Evolutionary conservation across 208 protist genomes (phyloP).

Genomic region (Strigomonas oncopelti): DNA sequence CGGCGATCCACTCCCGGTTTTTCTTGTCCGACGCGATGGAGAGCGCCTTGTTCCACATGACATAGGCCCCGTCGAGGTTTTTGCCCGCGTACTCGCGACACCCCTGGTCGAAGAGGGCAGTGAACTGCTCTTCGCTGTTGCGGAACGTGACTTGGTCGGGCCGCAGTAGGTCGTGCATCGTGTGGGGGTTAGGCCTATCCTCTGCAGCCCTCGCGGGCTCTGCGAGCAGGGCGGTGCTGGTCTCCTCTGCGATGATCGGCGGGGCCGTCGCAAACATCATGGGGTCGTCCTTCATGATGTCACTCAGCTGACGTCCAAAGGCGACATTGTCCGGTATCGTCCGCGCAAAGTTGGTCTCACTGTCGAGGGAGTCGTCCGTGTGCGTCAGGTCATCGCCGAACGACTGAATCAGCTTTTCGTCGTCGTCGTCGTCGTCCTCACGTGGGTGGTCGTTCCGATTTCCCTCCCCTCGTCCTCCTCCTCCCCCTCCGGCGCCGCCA

Average conservation of each 20-base stretch:
- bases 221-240: neutral
- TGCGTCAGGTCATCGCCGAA: neutral
- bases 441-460: too few species aligned
- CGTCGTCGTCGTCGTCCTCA: neutral
- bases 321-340: neutral
- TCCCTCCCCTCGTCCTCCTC: neutral
- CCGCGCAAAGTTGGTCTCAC: neutral
- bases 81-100: slow-evolving; percentile 69
- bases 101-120: slow-evolving; percentile 79
- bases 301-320: neutral
- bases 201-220: neutral
- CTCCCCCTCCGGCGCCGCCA: neutral
- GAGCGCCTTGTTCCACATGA: slow-evolving; percentile 88
- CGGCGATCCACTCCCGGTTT: slow-evolving; percentile 89
- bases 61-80: slow-evolving; percentile 83
- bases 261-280: neutral
- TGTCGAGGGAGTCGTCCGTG: neutral
- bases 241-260: neutral
- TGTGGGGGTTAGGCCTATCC: slow-evolving; percentile 15
- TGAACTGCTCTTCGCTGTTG: slow-evolving; percentile 62
- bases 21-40: slow-evolving; percentile 67
- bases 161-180: slow-evolving; percentile 25
- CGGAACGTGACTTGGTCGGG: slow-evolving; percentile 27
- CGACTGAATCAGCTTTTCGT: neutral
- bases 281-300: neutral